Evolutionary conservation across 202 grass and related monocot genomes (phyloP), one percentile per base, ranked within the genome.

Genomic region (Eragrostis tef): DNA sequence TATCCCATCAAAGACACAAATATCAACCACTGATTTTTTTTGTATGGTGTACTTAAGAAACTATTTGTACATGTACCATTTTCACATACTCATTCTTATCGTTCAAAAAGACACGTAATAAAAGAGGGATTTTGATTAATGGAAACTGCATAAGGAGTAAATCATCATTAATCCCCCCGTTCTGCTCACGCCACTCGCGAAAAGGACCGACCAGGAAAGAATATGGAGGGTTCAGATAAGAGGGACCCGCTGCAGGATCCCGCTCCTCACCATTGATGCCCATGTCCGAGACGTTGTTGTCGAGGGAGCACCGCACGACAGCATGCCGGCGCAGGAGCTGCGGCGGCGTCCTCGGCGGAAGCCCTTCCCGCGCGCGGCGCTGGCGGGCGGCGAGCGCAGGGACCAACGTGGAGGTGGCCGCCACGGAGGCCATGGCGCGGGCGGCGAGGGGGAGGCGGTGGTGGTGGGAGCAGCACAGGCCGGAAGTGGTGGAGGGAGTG

Each of bases 211-310:
- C n/a, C 2, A 58, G 14, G 26, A 64, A 64, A 31, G 1, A 64
- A 3, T 12, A n/a, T n/a, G n/a, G n/a, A n/a, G n/a, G n/a, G n/a
- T n/a, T n/a, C n/a, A 64, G 14, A 64, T 64, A 64, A 36, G 29
- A 34, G 27, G 29, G 6, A 9, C 61, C 61, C 27, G 26, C 61
- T 26, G 29, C 13, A 52, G 20, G 77, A 36, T 12, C 4, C 20
- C n/a, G 29, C 12, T 31, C 9, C 82, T 86, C 86, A 98, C 95
- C 95, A 59, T 94, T 91, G 64, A 87, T 49, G 19, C 77, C 84
- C 95, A 98, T 98, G 82, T 98, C 90, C 50, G 95, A 98, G 71
- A 98, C 82, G 24, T 98, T 94, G 65, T 64, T 83, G 47, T 98
- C 95, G 49, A 98, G 95, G 21, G 95, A 98, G 79, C 83, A 90